Conservation (phyloP, 495 filamentous ascomycete species). For the Talaromyces wortmannii region DNA sequence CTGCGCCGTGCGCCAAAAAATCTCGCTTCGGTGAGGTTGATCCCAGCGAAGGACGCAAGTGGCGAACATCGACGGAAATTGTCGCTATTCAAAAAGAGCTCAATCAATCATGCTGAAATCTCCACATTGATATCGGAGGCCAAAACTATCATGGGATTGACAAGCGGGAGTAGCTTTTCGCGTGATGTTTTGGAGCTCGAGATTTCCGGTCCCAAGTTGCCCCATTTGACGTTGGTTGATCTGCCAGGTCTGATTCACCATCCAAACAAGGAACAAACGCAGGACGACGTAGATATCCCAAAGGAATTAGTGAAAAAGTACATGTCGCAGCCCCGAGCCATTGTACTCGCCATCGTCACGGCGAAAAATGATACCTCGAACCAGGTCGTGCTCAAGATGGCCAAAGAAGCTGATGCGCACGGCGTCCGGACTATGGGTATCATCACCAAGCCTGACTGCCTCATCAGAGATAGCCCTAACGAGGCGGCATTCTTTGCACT, state of each 20-base stretch:
- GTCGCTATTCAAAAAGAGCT: conserved; percentile 1
- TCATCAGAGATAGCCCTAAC: conserved; percentile 16
- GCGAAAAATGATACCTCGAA: conserved; percentile 43
- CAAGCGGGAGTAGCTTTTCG: conserved; percentile 7
- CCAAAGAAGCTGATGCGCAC: conserved; percentile 32
- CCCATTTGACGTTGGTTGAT: conserved; percentile 50
- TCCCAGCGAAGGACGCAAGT: background rate
- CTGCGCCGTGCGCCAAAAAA: conserved; percentile 31
- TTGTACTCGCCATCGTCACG: conserved; percentile 52
- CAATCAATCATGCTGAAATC: conserved; percentile 4
- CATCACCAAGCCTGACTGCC: conserved; percentile 47
- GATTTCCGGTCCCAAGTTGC: conserved; percentile 10
- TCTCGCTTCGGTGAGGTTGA: conserved; percentile 11
- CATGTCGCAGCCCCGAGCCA: conserved; percentile 26
- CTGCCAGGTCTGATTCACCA: conserved; percentile 38
- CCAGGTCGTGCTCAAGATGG: conserved; percentile 38
- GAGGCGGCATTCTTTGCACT: conserved; percentile 47
- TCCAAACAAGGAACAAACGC: conserved; percentile 12
- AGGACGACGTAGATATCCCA: conserved; percentile 14
- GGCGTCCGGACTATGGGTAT: conserved; percentile 49
- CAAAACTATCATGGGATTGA: conserved; percentile 5
- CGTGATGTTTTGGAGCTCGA: conserved; percentile 3
- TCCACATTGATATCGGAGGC: conserved; percentile 5
- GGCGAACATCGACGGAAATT: background rate
- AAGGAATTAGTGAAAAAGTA: conserved; percentile 1